phyloP scores from a whole-genome alignment of 257 asterid species.

The Capsicum chinense region DNA sequence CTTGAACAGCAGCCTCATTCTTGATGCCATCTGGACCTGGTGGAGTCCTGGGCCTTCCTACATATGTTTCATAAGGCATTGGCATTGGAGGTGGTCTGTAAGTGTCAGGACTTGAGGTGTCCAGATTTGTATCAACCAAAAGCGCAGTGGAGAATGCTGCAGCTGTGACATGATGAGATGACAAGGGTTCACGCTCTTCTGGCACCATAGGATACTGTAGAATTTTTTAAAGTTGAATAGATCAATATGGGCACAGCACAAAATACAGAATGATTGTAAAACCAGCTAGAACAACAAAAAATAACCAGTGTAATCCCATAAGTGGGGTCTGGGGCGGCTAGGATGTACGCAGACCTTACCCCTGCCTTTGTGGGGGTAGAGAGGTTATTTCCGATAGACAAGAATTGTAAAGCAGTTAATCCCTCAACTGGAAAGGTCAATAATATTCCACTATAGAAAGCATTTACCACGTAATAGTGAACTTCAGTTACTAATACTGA shows the following conservation, averaged over 20 bases:
- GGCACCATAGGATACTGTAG: conserved; percentile 70
- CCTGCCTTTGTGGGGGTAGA: no score
- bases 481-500: not conserved
- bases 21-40: conserved; percentile 52
- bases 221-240: not conserved
- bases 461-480: not conserved
- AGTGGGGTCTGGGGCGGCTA: no score
- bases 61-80: conserved; percentile 66
- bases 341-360: no score
- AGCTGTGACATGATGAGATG: conserved; percentile 57
- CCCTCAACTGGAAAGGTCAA: not conserved
- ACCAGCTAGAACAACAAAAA: no score
- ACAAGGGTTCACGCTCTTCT: conserved; percentile 64
- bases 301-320: no score
- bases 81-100: conserved; percentile 86
- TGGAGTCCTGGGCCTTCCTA: conserved; percentile 49
- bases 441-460: not conserved
- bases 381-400: no score
- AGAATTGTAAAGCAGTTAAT: not conserved
- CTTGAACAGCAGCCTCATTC: conserved; percentile 48
- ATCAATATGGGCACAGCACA: conserved; percentile 12
- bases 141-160: conserved; percentile 66
- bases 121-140: conserved; percentile 87
- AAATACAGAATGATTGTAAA: not conserved
- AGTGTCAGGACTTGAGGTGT: conserved; percentile 80